A percentile compares a stretch with the other conserved stretches of the same genome.
Conservation (phyloP, 148 eudicot genomes). For the Camellia granthamiana region DNA sequence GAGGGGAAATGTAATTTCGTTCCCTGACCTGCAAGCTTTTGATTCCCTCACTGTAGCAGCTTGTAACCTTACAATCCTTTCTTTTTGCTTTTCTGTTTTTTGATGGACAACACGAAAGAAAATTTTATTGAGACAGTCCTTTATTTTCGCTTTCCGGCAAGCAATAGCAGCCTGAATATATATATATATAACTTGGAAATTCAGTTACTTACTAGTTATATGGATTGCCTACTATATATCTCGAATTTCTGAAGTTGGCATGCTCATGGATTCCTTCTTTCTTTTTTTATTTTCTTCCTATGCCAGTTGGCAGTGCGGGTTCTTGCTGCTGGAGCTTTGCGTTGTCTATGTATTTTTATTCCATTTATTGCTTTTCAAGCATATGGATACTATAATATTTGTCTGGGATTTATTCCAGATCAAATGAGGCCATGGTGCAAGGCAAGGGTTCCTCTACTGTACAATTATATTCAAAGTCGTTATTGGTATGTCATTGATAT, state of each 20-base stretch:
- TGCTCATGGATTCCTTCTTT: constrained; percentile 5
- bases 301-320: constrained; percentile 56
- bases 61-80: neutral
- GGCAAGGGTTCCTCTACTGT: constrained; percentile 68
- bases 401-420: constrained; percentile 48
- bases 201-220: neutral
- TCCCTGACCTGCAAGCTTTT: neutral
- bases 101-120: too few species aligned
- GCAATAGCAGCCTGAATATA: neutral
- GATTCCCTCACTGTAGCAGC: neutral
- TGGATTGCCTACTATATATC: neutral
- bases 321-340: constrained; percentile 54
- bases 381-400: constrained; percentile 76
- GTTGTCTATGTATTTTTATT: constrained; percentile 49
- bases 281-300: constrained; percentile 9
- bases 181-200: neutral
- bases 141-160: neutral
- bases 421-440: constrained; percentile 91
- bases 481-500: constrained; percentile 65
- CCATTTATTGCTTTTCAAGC: constrained; percentile 88
- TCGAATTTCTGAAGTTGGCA: neutral
- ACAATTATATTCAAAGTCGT: constrained; percentile 84
- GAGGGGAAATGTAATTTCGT: neutral
- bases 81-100: too few species aligned
- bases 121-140: too few species aligned